These are phyloP conservation scores for Botrytis elliptica DNA, from an alignment of 2,329 filamentous ascomycete genomes.

Conservation along the genomic window DNA sequence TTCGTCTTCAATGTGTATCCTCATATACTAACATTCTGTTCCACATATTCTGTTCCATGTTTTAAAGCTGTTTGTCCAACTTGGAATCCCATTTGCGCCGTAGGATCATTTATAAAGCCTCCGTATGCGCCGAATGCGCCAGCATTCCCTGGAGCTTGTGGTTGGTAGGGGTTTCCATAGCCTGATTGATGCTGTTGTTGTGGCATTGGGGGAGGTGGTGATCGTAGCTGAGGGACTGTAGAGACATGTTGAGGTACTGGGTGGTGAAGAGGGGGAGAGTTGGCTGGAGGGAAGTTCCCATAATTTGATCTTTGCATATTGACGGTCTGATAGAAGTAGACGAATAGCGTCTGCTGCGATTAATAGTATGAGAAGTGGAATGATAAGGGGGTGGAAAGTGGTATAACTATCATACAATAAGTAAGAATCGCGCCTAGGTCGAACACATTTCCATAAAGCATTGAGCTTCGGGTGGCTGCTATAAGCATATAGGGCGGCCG, in stretches of 20 bases:
- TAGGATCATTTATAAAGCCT: constrained; percentile 93
- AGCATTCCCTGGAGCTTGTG: constrained; percentile 47
- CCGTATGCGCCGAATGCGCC: constrained; percentile 73
- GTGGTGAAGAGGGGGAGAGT: constrained; percentile 91
- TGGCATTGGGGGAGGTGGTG: constrained; percentile 77
- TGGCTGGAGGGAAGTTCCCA: constrained; percentile 64
- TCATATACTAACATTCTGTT: constrained; percentile 71
- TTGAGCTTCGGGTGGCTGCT: constrained; percentile 18
- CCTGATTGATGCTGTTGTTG: constrained; percentile 63
- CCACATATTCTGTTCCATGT: constrained; percentile 90
- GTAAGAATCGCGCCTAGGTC: constrained; percentile 14
- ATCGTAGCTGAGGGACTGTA: constrained; percentile 93
- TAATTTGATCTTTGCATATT: constrained; percentile 84
- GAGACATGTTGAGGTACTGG: constrained; percentile 98
- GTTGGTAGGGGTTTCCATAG: constrained; percentile 74
- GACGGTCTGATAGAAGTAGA: constrained; percentile 5
- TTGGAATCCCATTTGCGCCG: constrained; percentile 91
- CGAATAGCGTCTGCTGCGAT: not conserved
- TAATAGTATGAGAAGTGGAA: not conserved
- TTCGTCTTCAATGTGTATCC: not conserved
- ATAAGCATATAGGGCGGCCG: constrained; percentile 1
- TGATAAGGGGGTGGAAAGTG: constrained; percentile 5
- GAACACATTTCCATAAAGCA: constrained; percentile 26
- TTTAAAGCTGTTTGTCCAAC: constrained; percentile 89
- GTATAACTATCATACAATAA: constrained; percentile 5